Conservation (phyloP, 106 monocot genomes). For the Acanthochlamys bracteata region DNA sequence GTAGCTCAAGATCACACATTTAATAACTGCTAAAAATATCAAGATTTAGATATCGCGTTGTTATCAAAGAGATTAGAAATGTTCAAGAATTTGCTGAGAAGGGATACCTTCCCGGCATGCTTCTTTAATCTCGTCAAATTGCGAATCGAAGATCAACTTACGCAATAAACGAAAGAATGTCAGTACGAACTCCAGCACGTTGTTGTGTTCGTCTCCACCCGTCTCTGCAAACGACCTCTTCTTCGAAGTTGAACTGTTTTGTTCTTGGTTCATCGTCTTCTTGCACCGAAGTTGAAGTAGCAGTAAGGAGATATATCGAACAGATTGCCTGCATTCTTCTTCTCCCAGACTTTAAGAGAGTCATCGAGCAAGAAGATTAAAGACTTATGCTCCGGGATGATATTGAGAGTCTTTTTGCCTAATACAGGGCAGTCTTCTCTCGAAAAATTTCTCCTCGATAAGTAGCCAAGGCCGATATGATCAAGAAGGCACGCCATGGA, state of each 20-base stretch:
- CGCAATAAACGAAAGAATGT: neutral
- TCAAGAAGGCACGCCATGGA: neutral
- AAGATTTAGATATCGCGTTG: too few relatives aligned
- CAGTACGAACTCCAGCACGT: neutral
- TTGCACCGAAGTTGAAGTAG: neutral
- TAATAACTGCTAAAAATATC: too few relatives aligned
- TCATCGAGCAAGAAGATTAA: neutral
- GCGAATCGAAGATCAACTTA: neutral
- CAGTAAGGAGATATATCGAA: neutral
- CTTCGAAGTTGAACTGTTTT: neutral
- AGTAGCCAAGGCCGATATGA: neutral
- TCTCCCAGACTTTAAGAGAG: neutral
- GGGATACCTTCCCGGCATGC: too few relatives aligned
- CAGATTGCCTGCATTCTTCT: neutral
- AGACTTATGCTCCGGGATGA: neutral
- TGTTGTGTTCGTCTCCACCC: neutral
- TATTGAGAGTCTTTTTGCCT: neutral
- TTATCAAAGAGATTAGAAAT: too few relatives aligned
- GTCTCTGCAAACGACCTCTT: neutral
- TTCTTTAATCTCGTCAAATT: neutral
- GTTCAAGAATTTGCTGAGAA: too few relatives aligned
- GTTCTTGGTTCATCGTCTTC: neutral
- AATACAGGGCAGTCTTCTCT: neutral
- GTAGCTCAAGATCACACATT: too few relatives aligned
- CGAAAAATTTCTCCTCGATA: neutral